Base-by-base conservation (phyloP, 768 basidiomycete genomes). In the Mycena metata region DNA sequence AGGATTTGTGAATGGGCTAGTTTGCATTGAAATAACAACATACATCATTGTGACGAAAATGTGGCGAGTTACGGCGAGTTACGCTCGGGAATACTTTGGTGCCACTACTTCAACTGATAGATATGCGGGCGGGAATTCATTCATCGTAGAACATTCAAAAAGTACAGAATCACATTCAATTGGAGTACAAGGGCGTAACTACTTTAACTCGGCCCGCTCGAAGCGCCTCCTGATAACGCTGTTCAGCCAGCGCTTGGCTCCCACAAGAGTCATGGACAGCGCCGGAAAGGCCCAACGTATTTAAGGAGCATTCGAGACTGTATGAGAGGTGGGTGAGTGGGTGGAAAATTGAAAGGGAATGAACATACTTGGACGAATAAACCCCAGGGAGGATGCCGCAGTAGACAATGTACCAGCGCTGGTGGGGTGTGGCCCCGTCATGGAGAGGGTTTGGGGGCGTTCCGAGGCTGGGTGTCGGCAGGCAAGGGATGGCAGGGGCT, bases 301-400 rank as follows among this genome's bases (percentile, higher is more conserved):
- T 55, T 11, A 55, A 36, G n/a, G 5, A 4, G 54, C 54, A 55
- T 55, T 55, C 54, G 8, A 55, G n/a, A 13, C 54, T 55, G n/a
- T 21, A 8, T 5, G 36, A 24, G 3, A 15, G n/a, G n/a, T n/a
- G n/a, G 15, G 35, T 41, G 23, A 36, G 36, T 36, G 36, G 7
- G 36, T 12, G 12, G 54, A 7, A 23, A 3, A 3, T 17, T 10
- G 13, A 3, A 13, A 7, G 13, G 7, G 23, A 23, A 8, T 2
- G 13, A 8, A n/a, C 5, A 21, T 17, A 41, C 54, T 7, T 23
- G 13, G 23, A 39, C 6, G 3, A 35, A 55, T 23, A 15, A 8
- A 55, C 23, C 19, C 54, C 54, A 24, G 54, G n/a, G 19, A 5
- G 3, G 6, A 49, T 49, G 9, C 50, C 36, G n/a, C 5, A 41